Percentiles rank a stretch among this genome's conserved stretches.
Conservation (phyloP, 768 basidiomycete species). For the Auriscalpium orientale region DNA sequence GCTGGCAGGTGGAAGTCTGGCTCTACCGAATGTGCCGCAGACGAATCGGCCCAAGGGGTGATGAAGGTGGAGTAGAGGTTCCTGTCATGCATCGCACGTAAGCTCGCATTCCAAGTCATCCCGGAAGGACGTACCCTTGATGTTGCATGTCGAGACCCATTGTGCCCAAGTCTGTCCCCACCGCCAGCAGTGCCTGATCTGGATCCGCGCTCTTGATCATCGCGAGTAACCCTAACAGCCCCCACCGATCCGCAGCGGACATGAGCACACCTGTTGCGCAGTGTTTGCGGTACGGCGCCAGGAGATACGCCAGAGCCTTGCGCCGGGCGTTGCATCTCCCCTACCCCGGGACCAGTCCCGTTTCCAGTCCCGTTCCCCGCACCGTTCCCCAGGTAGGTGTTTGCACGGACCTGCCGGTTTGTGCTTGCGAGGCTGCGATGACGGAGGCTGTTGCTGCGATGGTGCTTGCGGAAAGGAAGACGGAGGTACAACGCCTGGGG, state of each 20-base stretch:
- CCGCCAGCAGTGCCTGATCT: conserved; percentile 69
- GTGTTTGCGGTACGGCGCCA: conserved; percentile 29
- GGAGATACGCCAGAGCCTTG: conserved; percentile 1
- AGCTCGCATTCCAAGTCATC: neutral
- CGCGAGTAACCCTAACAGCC: conserved; percentile 59
- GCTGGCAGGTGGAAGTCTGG: conserved; percentile 83
- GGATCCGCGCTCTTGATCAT: conserved; percentile 80
- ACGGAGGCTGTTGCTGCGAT: conserved; percentile 24
- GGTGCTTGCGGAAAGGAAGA: conserved; percentile 32
- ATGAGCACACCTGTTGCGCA: conserved; percentile 17
- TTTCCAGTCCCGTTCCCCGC: conserved; percentile 18
- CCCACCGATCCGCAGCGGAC: conserved; percentile 17
- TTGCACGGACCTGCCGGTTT: conserved; percentile 1
- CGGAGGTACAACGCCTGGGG: conserved; percentile 39
- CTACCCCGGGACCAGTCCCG: conserved; percentile 8
- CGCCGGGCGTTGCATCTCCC: conserved; percentile 7
- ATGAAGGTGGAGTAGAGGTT: conserved; percentile 86
- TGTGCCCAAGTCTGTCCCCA: conserved; percentile 84
- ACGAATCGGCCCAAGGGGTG: conserved; percentile 90
- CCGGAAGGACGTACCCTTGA: conserved; percentile 43
- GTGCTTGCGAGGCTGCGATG: conserved; percentile 29
- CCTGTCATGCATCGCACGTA: conserved; percentile 26
- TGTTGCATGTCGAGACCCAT: conserved; percentile 84
- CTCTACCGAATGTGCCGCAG: conserved; percentile 73
- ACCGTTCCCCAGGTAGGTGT: conserved; percentile 9